Percentiles rank a stretch among this genome's conserved stretches.
phyloP scores from a whole-genome alignment of 2,329 filamentous ascomycete species.

The Cytospora mali region DNA sequence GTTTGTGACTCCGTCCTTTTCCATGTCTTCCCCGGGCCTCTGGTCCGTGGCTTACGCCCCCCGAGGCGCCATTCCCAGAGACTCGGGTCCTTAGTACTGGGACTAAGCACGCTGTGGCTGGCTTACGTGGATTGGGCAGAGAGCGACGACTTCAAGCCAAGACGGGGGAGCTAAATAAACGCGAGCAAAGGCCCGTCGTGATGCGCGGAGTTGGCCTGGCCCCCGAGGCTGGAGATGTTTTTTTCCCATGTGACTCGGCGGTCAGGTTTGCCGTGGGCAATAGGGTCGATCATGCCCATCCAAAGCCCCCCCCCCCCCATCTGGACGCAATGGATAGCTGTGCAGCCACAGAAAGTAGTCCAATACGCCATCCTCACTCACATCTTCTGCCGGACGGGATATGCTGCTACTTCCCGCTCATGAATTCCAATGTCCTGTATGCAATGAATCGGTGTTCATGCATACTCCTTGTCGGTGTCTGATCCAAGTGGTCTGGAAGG shows the following conservation, averaged over 20 bases:
- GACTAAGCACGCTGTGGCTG: neutral
- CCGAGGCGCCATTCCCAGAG: conserved; percentile 22
- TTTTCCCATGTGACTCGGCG: conserved; percentile 4
- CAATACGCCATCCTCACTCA: neutral
- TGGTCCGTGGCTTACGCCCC: conserved; percentile 7
- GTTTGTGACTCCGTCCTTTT: conserved; percentile 8
- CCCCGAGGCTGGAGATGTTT: neutral
- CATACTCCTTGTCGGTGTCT: neutral
- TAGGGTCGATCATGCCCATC: neutral
- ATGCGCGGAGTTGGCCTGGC: neutral
- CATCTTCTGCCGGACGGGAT: too few species aligned
- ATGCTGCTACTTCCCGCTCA: neutral
- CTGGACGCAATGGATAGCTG: neutral
- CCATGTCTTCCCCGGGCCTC: neutral
- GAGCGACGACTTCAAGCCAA: conserved; percentile 12
- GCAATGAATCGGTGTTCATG: too few species aligned
- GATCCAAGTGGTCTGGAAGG: neutral
- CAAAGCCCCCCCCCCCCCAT: neutral
- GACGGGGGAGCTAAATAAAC: neutral
- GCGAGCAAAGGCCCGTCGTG: conserved; percentile 3
- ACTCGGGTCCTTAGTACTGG: conserved; percentile 20
- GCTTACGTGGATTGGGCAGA: conserved; percentile 2
- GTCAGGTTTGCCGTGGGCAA: neutral
- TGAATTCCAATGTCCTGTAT: too few species aligned
- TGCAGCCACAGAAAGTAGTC: neutral